Base-by-base conservation (phyloP, 2,329 filamentous ascomycete species). In the Diaporthe batatas region DNA sequence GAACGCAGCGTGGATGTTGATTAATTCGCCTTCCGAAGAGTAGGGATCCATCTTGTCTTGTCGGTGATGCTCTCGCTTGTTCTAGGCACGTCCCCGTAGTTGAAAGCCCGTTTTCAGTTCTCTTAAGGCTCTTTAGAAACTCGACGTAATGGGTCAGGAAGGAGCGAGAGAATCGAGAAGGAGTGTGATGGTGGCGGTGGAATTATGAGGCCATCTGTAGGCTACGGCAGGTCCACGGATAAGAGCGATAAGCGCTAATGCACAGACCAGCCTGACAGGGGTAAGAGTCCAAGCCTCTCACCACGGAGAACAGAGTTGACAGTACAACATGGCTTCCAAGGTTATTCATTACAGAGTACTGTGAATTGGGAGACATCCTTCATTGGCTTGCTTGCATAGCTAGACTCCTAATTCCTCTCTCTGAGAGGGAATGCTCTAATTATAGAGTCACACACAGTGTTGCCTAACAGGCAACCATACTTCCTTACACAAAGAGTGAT, bases 1-100 rank as follows among this genome's bases (percentile, higher is more conserved):
- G 84, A 92, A 93, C 83, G 90, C 83, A 83, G 90, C 92, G 85
- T 92, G 90, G 76, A 93, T 89, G 84, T 91, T 92, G 81, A 93
- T 89, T 78, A 93, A 84, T 85, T 93, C 91, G 84, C 91, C 91
- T 83, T 93, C 91, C 76, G 90, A 87, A 62, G 90, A 92, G 82
- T 91, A 93, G 76, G 91, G 90, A 82, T 93, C 91, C 91, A 93
- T 93, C 49, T 76, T 39, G 36, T 93, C 49, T 76, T 39, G 36
- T 39, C 42, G 42, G 32, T 29, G 39, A n/a, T 34, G 62, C 39
- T 21, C 44, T 42, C 11, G 6, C 53, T 39, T 39, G 57, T 11
- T 36, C 29, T 12, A 29, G 6, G 6, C 36, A 16, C 8, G n/a
- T 49, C 14, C 18, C 39, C n/a, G 6, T 6, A 8, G 32, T 21